Conservation (phyloP, 1,139 yeast genomes). For the Geotrichum aggregatum region DNA sequence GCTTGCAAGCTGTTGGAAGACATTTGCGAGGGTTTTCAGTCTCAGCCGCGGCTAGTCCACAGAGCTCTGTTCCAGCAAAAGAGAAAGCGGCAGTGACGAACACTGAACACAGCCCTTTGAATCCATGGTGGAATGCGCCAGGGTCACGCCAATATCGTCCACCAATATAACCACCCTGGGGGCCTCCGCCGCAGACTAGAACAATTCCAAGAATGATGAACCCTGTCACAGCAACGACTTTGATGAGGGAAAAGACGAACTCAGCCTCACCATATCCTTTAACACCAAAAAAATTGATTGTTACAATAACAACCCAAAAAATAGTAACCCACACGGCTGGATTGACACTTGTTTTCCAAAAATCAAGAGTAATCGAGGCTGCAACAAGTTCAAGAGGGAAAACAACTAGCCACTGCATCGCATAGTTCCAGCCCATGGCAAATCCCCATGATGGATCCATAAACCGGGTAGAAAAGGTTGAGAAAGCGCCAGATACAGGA, state of each 20-base stretch:
- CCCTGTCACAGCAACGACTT: conserved; percentile 59
- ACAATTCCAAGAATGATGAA: conserved; percentile 59
- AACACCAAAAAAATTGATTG: conserved; percentile 64
- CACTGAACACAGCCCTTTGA: conserved; percentile 74
- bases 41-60: conserved; percentile 80
- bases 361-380: conserved; percentile 64
- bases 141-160: conserved; percentile 59
- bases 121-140: conserved; percentile 61
- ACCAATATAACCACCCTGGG: conserved; percentile 56
- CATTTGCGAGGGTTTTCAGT: conserved; percentile 65
- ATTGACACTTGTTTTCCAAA: conserved; percentile 55
- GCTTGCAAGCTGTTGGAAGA: conserved; percentile 63
- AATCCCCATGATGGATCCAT: conserved; percentile 67
- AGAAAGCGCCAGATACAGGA: conserved; percentile 61
- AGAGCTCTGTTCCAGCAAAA: conserved; percentile 75
- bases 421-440: conserved; percentile 80
- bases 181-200: conserved; percentile 62
- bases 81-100: conserved; percentile 84
- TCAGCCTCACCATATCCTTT: conserved; percentile 74
- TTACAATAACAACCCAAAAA: conserved; percentile 55
- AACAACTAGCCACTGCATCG: conserved; percentile 70
- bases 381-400: conserved; percentile 74
- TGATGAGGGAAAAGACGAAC: conserved; percentile 55
- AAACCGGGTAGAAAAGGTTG: conserved; percentile 53
- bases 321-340: conserved; percentile 65